Evolutionary conservation across 129 eudicot genomes (phyloP), one percentile per base, ranked within the genome.

Genomic region (Lactuca sativa): DNA sequence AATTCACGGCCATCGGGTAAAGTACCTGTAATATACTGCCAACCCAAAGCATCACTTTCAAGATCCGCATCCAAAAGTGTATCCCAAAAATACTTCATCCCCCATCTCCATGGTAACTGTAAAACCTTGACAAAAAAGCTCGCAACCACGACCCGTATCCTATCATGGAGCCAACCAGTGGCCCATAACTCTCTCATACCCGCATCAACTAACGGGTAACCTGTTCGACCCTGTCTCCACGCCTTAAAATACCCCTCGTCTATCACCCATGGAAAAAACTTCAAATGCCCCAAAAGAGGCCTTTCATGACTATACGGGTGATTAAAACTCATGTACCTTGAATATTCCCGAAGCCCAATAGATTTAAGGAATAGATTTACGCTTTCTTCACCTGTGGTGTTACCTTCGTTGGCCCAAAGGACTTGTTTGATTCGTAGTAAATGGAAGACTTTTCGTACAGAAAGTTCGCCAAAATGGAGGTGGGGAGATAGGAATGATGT

Each of bases 101-200:
- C 98, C 96, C 95, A 88, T 77, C 91, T 81, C 98, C 98, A 92
- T 1, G 96, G 96, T 56, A 92, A 85, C 81, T 82, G 96, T 16
- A 92, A 77, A 73, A 88, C 91, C 75, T 92, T 92, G 52, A 92
- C 96, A 77, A 89, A 89, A 76, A 92, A 92, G 72, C 96, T 88
- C 3, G 96, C 77, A 6, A 92, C 98, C 21, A 92, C 95, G 17
- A 92, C 95, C 25, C 96, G 80, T 66, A 92, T 89, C 71, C 95
- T 59, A 75, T 92, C 95, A 52, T 92, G 98, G 18, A 92, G 67
- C 96, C 96, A 88, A 1, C 96, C 96, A 0, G 96, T 80, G 57
- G 96, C 95, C 96, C 98, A 88, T 38, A 92, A 69, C 70, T 92
- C 95, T 74, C 98, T 81, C 98, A 92, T 92, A 40, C 96, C 96